Base-by-base conservation (phyloP, 2,329 filamentous ascomycete species). In the Pezicula neosporulosa region DNA sequence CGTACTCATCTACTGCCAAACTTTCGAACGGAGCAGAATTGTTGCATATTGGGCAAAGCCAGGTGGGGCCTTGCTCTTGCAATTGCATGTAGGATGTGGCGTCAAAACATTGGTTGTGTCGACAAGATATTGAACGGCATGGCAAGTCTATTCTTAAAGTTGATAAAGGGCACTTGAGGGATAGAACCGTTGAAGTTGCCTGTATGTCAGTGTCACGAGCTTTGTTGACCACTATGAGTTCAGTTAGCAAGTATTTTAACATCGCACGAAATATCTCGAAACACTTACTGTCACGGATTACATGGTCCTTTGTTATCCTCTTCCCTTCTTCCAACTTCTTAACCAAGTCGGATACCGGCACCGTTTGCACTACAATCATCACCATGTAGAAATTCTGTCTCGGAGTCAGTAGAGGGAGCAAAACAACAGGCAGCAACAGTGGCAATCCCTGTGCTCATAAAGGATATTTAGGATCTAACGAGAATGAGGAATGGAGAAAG, bases 61-160 rank as follows among this genome's bases (percentile, higher is more conserved):
- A 99, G 16, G 94, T 95, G 0, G 94, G 94, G 0, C 90, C 93
- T 73, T 99, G 94, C 67, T 97, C 91, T 67, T 97, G 93, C 27
- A 99, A 73, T 62, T 96, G 90, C 18, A 99, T 77, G 66, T 97
- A 99, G 2, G 90, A 95, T 3, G 83, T 86, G 3, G 89, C 93
- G 68, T 99, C 94, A 61, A 97, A 99, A 67, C 94, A 99, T 66
- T 96, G 90, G 24, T 94, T 89, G 68, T 99, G 94, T 3, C 82
- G 86, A 72, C 94, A 99, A 33, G 85, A 72, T 3, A 83, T 78
- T 4, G 89, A 89, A 33, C 94, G 85, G 60, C 90, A 90, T 0
- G 94, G 94, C 15, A 89, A 77, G 8, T 80, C 78, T 35, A 99
- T 87, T 53, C 92, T 81, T 67, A 91, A 82, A 35, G 90, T 96